Evolutionary conservation across 202 grass and related monocot species (phyloP).

Genomic region (Setaria italica): DNA sequence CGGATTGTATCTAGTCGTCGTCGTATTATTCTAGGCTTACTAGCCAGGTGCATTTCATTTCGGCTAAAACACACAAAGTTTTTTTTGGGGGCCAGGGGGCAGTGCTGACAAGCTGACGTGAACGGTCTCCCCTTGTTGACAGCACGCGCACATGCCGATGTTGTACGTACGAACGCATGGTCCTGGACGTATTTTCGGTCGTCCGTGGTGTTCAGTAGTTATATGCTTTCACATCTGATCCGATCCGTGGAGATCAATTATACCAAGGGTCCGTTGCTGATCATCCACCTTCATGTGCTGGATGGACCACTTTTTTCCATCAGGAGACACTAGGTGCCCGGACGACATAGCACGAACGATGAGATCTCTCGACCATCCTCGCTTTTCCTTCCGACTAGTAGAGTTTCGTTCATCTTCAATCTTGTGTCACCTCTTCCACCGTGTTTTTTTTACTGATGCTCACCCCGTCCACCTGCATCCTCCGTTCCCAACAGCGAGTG

Average conservation of each 20-base stretch:
- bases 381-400: no score
- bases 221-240: not conserved
- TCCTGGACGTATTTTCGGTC: slow-evolving; percentile 2
- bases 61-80: slow-evolving; percentile 16
- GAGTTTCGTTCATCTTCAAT: no score
- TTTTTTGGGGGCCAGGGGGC: not conserved
- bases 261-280: not conserved
- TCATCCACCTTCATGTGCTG: not conserved
- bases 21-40: not conserved
- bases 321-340: no score
- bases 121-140: slow-evolving; percentile 30
- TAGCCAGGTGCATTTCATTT: slow-evolving; percentile 30
- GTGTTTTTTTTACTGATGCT: no score
- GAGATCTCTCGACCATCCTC: no score
- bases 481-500: no score
- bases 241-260: not conserved
- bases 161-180: not conserved
- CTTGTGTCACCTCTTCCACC: no score
- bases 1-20: not conserved
- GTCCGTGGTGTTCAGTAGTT: not conserved
- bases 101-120: not conserved
- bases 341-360: no score
- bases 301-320: not conserved
- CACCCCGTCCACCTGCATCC: no score
- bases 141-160: slow-evolving; percentile 15